Evolutionary conservation across 2,329 filamentous ascomycete species (phyloP).

Genomic region (Westerdykella ornata): DNA sequence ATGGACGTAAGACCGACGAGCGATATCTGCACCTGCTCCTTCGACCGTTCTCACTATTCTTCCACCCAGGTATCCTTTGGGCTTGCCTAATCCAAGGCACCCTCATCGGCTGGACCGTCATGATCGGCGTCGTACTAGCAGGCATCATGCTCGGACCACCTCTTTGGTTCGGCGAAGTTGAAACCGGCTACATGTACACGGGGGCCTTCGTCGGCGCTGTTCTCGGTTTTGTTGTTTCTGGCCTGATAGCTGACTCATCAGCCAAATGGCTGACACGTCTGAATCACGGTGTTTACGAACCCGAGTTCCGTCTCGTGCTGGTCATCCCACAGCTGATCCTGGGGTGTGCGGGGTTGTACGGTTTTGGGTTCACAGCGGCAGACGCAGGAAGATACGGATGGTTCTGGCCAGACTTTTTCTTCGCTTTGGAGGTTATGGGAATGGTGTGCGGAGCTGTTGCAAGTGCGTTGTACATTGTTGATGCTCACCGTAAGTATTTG

Average conservation of each 20-base stretch:
- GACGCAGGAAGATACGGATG: slow-evolving; percentile 60
- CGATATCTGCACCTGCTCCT: slow-evolving; percentile 58
- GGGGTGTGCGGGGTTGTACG: slow-evolving; percentile 71
- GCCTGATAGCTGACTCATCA: slow-evolving; percentile 64
- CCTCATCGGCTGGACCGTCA: slow-evolving; percentile 92
- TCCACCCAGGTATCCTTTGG: slow-evolving; percentile 84
- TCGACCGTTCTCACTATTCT: slow-evolving; percentile 73
- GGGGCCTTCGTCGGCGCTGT: slow-evolving; percentile 80
- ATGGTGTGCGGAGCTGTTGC: slow-evolving; percentile 91
- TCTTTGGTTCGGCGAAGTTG: slow-evolving; percentile 73
- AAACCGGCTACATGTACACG: slow-evolving; percentile 73
- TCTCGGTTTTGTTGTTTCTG: slow-evolving; percentile 68
- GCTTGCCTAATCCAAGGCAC: slow-evolving; percentile 74
- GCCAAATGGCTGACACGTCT: slow-evolving; percentile 62
- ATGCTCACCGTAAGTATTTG: slow-evolving; percentile 65
- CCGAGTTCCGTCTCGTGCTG: slow-evolving; percentile 79
- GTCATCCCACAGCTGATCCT: slow-evolving; percentile 76
- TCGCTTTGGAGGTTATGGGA: slow-evolving; percentile 73
- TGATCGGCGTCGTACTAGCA: slow-evolving; percentile 76
- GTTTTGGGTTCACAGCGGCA: slow-evolving; percentile 69
- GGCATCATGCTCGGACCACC: slow-evolving; percentile 76
- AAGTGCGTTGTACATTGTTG: slow-evolving; percentile 80
- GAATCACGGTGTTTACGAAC: slow-evolving; percentile 81
- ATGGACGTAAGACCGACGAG: slow-evolving; percentile 75
- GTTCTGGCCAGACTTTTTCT: slow-evolving; percentile 71